Evolutionary conservation across 441 rosid species (phyloP).

Genomic region (Syzygium malaccense): DNA sequence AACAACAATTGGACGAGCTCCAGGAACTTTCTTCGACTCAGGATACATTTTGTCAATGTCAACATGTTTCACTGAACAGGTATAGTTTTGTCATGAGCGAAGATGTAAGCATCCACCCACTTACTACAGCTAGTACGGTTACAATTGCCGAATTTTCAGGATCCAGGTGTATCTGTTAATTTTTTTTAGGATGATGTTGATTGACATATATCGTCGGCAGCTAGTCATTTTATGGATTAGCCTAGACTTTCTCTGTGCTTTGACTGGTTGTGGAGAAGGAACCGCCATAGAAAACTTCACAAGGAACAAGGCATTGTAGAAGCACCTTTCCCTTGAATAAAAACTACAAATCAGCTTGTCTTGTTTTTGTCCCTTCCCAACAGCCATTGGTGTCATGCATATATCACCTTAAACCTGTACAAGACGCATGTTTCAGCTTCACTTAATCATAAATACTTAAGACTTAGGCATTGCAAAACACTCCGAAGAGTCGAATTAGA

Average conservation of each 20-base stretch:
- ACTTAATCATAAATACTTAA: neutral
- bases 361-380: neutral
- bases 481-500: neutral
- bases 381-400: neutral
- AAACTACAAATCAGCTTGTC: neutral
- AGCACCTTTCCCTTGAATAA: neutral
- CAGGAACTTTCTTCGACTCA: neutral
- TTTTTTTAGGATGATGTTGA: neutral
- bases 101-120: neutral
- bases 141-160: neutral
- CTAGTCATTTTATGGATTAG: neutral
- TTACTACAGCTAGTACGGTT: neutral
- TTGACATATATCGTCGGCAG: neutral
- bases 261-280: neutral
- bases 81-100: neutral
- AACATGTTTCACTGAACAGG: neutral
- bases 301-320: neutral
- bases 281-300: neutral
- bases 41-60: neutral
- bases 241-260: neutral
- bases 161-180: neutral
- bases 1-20: neutral
- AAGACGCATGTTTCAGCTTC: neutral
- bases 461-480: neutral
- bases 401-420: accelerated